Evolutionary conservation across 2,329 filamentous ascomycete genomes (phyloP), one percentile per base, ranked within the genome.

Genomic region (Fusarium sp.): DNA sequence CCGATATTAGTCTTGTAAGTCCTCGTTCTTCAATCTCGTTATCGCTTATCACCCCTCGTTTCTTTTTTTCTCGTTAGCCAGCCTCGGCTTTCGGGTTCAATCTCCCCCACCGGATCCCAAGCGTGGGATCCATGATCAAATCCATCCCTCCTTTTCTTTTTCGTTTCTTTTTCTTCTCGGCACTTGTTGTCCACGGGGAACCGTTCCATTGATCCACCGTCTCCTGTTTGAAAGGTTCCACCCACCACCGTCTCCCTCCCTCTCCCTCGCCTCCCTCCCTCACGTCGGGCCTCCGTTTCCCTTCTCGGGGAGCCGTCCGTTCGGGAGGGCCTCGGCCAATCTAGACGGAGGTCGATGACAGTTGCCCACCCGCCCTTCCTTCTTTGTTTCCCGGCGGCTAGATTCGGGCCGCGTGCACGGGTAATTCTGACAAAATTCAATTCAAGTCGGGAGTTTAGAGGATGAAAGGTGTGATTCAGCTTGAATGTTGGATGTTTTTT

Each of bases 341-440:
- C 67, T 58, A 59, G 47, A 52, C 57, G 22, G 20, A 45, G 59
- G 62, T 50, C 61, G 58, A 34, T n/a, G 27, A 47, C 37, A 45
- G 20, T 24, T 11, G 60, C 42, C 64, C 40, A 37, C 29, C 62
- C 63, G 31, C 31, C 31, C 10, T 31, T 31, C 31, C 31, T 31
- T 72, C 62, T 38, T 64, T 61, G 60, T 45, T 45, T 45, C 22
- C 24, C 45, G 50, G 68, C 75, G 74, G 70, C 67, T 75, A 77
- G 63, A 78, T 73, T 77, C 76, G 76, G 72, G 70, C 76, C 76
- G 76, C 67, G 64, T 66, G 67, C 72, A 77, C 65, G 63, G 72
- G 64, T 75, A 63, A 20, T 50, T 57, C 42, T 58, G 62, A 54
- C 35, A 59, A 52, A 72, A 40, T 40, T 40, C 38, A 40, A 70